phyloP scores from a whole-genome alignment of 2,329 filamentous ascomycete genomes.

The Fusarium penzigii region DNA sequence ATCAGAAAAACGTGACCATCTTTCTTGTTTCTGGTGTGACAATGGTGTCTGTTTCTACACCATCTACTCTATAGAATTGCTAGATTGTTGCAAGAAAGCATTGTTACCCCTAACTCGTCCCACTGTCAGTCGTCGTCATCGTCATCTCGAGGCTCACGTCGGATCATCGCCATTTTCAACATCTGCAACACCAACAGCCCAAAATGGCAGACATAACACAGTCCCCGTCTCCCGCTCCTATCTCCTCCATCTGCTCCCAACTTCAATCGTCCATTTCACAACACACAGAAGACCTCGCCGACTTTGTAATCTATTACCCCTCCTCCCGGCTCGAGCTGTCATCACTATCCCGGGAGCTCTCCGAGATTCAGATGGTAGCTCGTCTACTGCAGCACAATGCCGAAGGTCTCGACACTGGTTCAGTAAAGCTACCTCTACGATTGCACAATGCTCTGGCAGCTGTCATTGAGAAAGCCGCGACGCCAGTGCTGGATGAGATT shows the following conservation, averaged over 20 bases:
- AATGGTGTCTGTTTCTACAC: neutral
- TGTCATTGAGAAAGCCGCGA: slow-evolving; percentile 19
- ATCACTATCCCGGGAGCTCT: slow-evolving; percentile 29
- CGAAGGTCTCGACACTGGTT: slow-evolving; percentile 14
- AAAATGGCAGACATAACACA: slow-evolving; percentile 10
- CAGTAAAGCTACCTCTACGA: slow-evolving; percentile 10
- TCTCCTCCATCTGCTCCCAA: slow-evolving; percentile 21
- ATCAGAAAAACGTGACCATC: neutral
- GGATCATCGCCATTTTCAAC: neutral
- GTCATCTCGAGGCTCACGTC: too few relatives aligned
- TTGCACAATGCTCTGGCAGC: slow-evolving; percentile 15
- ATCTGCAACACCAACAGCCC: neutral
- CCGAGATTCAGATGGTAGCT: slow-evolving; percentile 28
- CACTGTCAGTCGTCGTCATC: too few relatives aligned
- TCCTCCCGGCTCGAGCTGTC: slow-evolving; percentile 25
- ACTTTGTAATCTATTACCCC: slow-evolving; percentile 26
- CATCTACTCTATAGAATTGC: neutral
- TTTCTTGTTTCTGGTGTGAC: neutral
- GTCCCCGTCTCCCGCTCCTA: neutral
- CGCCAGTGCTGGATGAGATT: slow-evolving; percentile 20
- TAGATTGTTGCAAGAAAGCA: neutral
- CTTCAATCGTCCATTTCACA: slow-evolving; percentile 21
- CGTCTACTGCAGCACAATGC: slow-evolving; percentile 28
- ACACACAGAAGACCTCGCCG: slow-evolving; percentile 22
- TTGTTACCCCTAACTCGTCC: neutral